phyloP scores from a whole-genome alignment of 129 eudicot genomes.

The Mikania micrantha region DNA sequence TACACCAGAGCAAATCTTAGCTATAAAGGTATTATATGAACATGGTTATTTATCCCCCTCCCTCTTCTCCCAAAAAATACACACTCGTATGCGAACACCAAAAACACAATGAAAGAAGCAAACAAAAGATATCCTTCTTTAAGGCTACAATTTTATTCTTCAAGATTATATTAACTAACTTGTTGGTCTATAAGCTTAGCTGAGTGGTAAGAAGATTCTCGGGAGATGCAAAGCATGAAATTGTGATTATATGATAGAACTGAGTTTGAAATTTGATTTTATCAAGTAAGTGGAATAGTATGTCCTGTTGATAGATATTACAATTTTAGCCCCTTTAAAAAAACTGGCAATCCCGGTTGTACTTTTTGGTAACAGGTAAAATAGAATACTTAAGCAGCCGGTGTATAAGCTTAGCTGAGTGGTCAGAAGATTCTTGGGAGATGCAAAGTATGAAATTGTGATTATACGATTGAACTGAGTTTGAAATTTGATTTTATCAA shows the following conservation, averaged over 20 bases:
- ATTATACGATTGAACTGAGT: too few relatives aligned
- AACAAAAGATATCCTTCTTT: too few relatives aligned
- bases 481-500: too few relatives aligned
- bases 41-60: not conserved
- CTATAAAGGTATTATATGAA: conserved; percentile 65
- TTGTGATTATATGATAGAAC: not conserved
- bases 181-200: not conserved
- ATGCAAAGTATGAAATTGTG: too few relatives aligned
- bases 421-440: too few relatives aligned
- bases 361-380: not conserved
- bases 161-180: not conserved
- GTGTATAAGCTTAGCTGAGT: too few relatives aligned
- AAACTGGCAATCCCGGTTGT: too few relatives aligned
- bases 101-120: too few relatives aligned
- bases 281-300: not conserved
- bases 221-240: not conserved
- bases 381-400: too few relatives aligned
- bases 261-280: not conserved
- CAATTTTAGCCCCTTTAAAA: not conserved
- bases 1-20: conserved; percentile 91
- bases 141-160: not conserved
- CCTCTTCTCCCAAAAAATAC: too few relatives aligned
- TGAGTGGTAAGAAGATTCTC: not conserved
- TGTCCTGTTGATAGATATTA: not conserved
- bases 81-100: too few relatives aligned